Percentiles rank a stretch among this genome's conserved stretches.
Evolutionary conservation across 805 yeast species (phyloP).

Genomic region (Candida cerambycidarum): DNA sequence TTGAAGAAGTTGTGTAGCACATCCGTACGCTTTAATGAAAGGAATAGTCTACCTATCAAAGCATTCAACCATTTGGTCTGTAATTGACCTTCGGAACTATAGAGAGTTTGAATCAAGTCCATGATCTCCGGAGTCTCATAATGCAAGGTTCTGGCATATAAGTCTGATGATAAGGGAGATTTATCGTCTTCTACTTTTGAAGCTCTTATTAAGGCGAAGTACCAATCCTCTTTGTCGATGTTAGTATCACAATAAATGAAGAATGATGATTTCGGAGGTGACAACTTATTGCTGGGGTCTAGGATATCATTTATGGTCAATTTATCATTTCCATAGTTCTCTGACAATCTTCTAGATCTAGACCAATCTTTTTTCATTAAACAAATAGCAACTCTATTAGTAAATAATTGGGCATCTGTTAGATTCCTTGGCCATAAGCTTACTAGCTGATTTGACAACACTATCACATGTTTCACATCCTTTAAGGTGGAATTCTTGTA

Average conservation of each 20-base stretch:
- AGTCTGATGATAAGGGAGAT: slow-evolving; percentile 42
- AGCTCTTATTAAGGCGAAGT: slow-evolving; percentile 79
- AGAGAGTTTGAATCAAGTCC: slow-evolving; percentile 69
- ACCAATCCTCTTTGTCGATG: slow-evolving; percentile 89
- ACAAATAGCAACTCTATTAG: slow-evolving; percentile 78
- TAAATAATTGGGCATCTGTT: slow-evolving; percentile 75
- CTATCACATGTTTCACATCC: slow-evolving; percentile 76
- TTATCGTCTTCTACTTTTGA: slow-evolving; percentile 45
- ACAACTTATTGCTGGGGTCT: slow-evolving; percentile 18
- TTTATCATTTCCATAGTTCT: slow-evolving; percentile 16
- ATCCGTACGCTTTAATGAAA: slow-evolving; percentile 73
- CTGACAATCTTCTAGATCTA: slow-evolving; percentile 22
- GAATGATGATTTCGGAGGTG: slow-evolving; percentile 41
- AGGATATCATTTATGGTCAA: slow-evolving; percentile 27
- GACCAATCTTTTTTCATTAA: slow-evolving; percentile 47
- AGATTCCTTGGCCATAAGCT: slow-evolving; percentile 82
- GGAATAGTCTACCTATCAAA: slow-evolving; percentile 74
- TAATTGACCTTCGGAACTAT: slow-evolving; percentile 79
- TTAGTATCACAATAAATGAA: slow-evolving; percentile 77
- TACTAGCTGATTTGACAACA: slow-evolving; percentile 66
- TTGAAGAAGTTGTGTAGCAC: slow-evolving; percentile 58
- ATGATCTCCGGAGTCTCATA: slow-evolving; percentile 71
- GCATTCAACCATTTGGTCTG: slow-evolving; percentile 93
- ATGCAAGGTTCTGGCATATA: slow-evolving; percentile 72
- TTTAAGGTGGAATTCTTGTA: slow-evolving; percentile 67